Base-by-base conservation (phyloP, 768 basidiomycete genomes). In the Boletus edulis region DNA sequence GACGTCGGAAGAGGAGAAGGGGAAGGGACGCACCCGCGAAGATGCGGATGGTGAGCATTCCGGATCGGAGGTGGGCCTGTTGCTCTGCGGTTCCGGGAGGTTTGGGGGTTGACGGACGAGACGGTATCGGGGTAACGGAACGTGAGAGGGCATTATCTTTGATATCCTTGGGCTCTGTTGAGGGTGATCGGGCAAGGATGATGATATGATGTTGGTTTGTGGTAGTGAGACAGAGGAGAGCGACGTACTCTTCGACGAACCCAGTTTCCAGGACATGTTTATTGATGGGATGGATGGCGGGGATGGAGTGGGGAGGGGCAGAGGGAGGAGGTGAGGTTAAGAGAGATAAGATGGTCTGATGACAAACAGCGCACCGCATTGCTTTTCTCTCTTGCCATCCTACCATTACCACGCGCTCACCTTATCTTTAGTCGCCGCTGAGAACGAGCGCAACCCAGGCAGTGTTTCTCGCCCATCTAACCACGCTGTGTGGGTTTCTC, bases 41-140 rank as follows among this genome's bases (percentile, higher is more conserved):
- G 68, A 99, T 94, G 57, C 93, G 85, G 71, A 99, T 94, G 59
- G 92, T 95, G 63, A 98, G 85, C 81, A 95, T 86, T 47, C 96
- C 96, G 43, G 84, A 88, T 72, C 91, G 82, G 62, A 90, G 88
- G 69, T 87, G 83, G 10, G 67, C 66, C 12, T 69, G 72, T 8
- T 62, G 70, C 62, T 85, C 83, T 49, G 76, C 61, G 32, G 76
- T 76, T 67, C 75, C 68, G 53, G 74, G 74, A 4, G 83, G 77
- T 65, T 81, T 87, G 20, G 91, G 90, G 0, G 90, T 91, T 5
- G 82, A 81, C n/a, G 90, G 86, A 24, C 90, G 80, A 13, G 90
- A 92, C 22, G 87, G 86, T 59, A 91, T 83, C 50, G 90, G 90
- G 27, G 90, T 92, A 49, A 82, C 83, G 50, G 90, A 91, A 75